phyloP scores from a whole-genome alignment of 164 flowering plant species.

The Nymphaea colorata region DNA sequence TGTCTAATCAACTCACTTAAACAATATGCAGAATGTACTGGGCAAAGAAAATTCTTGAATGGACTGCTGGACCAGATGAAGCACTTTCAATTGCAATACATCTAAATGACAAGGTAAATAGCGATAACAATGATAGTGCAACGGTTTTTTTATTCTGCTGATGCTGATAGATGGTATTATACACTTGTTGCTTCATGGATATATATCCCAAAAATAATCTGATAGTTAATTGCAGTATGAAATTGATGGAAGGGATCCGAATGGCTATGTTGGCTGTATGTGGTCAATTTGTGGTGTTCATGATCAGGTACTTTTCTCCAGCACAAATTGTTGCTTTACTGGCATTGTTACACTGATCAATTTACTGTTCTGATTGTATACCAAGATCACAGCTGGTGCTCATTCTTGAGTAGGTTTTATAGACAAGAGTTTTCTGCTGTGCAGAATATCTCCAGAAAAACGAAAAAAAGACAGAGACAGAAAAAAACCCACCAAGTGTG shows the following conservation, averaged over 20 bases:
- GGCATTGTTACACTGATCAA: too few species aligned
- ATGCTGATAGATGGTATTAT: too few species aligned
- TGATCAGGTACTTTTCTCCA: slow-evolving; percentile 56
- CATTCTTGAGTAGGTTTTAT: too few species aligned
- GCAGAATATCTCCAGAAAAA: too few species aligned
- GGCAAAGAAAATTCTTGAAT: slow-evolving; percentile 98
- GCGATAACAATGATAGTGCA: too few species aligned
- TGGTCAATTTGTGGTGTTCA: slow-evolving; percentile 98
- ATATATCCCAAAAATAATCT: not conserved
- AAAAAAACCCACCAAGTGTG: too few species aligned
- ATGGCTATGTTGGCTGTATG: slow-evolving; percentile 96
- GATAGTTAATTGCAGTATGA: slow-evolving; percentile 54
- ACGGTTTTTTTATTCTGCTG: too few species aligned
- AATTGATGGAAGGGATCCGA: slow-evolving; percentile 93
- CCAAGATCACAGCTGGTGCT: too few species aligned
- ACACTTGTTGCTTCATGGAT: not conserved
- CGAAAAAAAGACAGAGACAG: too few species aligned
- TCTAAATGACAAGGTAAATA: slow-evolving; percentile 76
- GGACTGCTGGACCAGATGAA: slow-evolving; percentile 89
- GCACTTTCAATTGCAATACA: slow-evolving; percentile 70
- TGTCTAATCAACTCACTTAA: not conserved
- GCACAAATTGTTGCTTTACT: too few species aligned
- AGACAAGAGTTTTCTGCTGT: too few species aligned
- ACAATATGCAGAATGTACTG: slow-evolving; percentile 75
- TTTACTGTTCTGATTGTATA: too few species aligned